A percentile compares a stretch with the other conserved stretches of the same genome.
Evolutionary conservation across 2,329 filamentous ascomycete species (phyloP).

Genomic region (Microsporum ferrugineum): DNA sequence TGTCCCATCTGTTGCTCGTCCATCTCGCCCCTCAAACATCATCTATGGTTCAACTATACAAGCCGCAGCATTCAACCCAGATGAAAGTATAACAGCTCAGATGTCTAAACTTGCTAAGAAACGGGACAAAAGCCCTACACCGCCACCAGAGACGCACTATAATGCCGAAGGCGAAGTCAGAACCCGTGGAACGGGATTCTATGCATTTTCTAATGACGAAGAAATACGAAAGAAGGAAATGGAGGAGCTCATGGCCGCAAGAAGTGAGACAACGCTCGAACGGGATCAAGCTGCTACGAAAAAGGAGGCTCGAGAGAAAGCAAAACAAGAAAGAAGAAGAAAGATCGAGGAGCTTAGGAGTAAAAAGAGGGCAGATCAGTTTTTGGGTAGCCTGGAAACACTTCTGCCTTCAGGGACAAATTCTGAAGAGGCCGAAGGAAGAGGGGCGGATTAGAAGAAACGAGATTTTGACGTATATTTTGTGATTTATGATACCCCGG

Average conservation of each 20-base stretch:
- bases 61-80: constrained; percentile 67
- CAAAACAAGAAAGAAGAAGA: constrained; percentile 49
- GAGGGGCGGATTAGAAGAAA: neutral
- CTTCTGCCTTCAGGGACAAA: constrained; percentile 5
- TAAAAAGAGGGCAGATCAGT: constrained; percentile 60
- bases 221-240: constrained; percentile 60
- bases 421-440: neutral
- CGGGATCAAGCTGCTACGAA: constrained; percentile 46
- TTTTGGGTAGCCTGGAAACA: constrained; percentile 48
- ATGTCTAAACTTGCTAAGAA: constrained; percentile 72
- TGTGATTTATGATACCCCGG: constrained; percentile 6
- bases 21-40: constrained; percentile 52
- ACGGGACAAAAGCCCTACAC: constrained; percentile 67
- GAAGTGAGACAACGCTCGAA: constrained; percentile 55
- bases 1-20: constrained; percentile 23
- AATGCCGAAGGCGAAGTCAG: constrained; percentile 73
- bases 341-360: constrained; percentile 43
- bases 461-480: neutral
- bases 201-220: constrained; percentile 71
- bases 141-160: constrained; percentile 72
- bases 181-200: constrained; percentile 83
- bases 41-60: constrained; percentile 85
- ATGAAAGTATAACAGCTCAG: constrained; percentile 48
- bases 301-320: constrained; percentile 47
- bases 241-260: constrained; percentile 56